Evolutionary conservation across 2,329 filamentous ascomycete species (phyloP), one percentile per base, ranked within the genome.

Genomic region (Gnomoniopsis sp.): DNA sequence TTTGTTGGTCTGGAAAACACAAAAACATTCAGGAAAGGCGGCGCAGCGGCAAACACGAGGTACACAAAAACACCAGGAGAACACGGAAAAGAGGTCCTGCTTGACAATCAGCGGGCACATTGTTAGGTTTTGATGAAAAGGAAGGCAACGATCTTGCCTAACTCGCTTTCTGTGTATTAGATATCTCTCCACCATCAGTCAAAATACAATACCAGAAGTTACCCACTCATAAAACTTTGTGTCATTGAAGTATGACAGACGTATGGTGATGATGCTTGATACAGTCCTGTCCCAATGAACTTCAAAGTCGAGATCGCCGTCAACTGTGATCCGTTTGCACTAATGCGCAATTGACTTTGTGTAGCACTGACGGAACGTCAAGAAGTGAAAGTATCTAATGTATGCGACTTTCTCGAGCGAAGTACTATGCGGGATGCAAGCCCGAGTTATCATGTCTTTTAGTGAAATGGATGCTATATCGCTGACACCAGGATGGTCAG

Each of bases 81-180:
- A 19, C 34, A 33, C 44, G 47, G 46, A 50, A n/a, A 19, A 54
- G 64, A 52, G 63, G 57, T 59, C 64, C 61, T 59, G 61, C 65
- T 68, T 65, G 67, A 65, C 38, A 70, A 69, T 62, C 69, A 68
- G 46, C 57, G 55, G 47, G 52, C 52, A 50, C 48, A 46, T 41
- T 38, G 26, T 50, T 23, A 51, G 54, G 30, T 23, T 17, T 50
- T 47, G 58, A 50, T 33, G 46, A 57, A 46, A 57, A 55, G 34
- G n/a, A 44, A 63, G 56, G 53, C 55, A 61, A 61, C 46, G 71
- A 72, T 67, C 64, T 68, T 67, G 71, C 72, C 76, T 74, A 81
- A 78, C 82, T 83, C 81, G 82, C 83, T 85, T 81, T 85, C 82
- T 86, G 83, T 73, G 83, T 85, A 85, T 82, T 75, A 79, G 75